phyloP scores from a whole-genome alignment of 1,284 basidiomycete genomes.

The Clitocybe nebularis region DNA sequence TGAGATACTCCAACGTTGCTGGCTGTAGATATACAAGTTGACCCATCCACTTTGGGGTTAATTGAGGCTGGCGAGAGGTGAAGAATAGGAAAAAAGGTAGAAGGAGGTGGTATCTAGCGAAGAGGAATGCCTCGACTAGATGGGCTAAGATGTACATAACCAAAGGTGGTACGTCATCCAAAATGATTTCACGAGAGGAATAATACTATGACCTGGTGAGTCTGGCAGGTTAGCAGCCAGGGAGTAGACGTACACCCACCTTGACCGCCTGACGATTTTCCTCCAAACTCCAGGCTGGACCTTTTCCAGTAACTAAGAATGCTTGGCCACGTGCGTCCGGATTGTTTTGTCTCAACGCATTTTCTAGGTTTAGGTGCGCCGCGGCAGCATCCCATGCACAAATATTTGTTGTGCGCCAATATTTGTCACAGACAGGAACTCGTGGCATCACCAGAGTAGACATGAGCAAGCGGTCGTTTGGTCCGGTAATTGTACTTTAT shows the following conservation, averaged over 20 bases:
- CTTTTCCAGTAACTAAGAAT: constrained; percentile 30
- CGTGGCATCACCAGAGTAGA: constrained; percentile 26
- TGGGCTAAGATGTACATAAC: constrained; percentile 28
- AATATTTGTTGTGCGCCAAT: constrained; percentile 27
- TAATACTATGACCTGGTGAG: constrained; percentile 20
- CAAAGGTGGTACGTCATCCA: constrained; percentile 26
- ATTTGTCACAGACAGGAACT: constrained; percentile 27
- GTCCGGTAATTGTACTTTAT: constrained; percentile 29
- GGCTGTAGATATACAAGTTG: constrained; percentile 28
- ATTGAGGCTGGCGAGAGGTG: constrained; percentile 18
- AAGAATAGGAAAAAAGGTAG: constrained; percentile 18
- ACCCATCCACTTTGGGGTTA: constrained; percentile 30
- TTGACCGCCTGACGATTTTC: constrained; percentile 26
- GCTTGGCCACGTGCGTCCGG: constrained; percentile 26
- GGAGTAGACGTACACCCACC: constrained; percentile 15
- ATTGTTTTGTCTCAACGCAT: constrained; percentile 22
- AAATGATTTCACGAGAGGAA: constrained; percentile 21
- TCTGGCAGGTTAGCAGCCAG: background rate
- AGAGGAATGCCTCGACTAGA: constrained; percentile 26
- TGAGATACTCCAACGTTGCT: constrained; percentile 27
- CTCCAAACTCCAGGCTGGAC: constrained; percentile 25
- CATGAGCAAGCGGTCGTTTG: constrained; percentile 28
- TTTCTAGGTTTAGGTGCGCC: constrained; percentile 28
- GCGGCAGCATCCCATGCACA: constrained; percentile 33
- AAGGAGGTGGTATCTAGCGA: constrained; percentile 27